These are phyloP conservation scores for Chaetomiaceae sp. DNA, from an alignment of 2,329 filamentous ascomycete species.

Conservation along the genomic window DNA sequence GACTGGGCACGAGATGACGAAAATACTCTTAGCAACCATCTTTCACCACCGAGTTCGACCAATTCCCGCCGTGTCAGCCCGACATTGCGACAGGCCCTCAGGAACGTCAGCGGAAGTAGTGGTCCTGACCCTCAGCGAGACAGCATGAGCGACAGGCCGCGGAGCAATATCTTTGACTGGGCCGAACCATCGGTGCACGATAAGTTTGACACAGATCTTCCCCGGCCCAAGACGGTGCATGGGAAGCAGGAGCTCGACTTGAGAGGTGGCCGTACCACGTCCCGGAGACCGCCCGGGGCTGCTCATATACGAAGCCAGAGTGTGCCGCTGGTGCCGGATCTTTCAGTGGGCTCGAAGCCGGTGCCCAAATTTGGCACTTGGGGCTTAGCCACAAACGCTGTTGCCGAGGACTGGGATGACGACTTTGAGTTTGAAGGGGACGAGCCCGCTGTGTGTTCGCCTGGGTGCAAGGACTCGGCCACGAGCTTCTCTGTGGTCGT, in stretches of 20 bases:
- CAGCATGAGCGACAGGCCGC: constrained; percentile 43
- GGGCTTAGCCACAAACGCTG: constrained; percentile 72
- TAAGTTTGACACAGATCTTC: constrained; percentile 54
- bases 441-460: constrained; percentile 35
- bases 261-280: constrained; percentile 63
- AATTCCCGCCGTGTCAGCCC: constrained; percentile 51
- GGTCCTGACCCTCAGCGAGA: constrained; percentile 33
- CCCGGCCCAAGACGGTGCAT: constrained; percentile 69
- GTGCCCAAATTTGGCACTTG: constrained; percentile 73
- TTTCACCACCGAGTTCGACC: constrained; percentile 55
- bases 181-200: constrained; percentile 61
- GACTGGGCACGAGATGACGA: constrained; percentile 59
- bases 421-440: constrained; percentile 70
- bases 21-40: constrained; percentile 47
- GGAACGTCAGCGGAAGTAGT: constrained; percentile 46
- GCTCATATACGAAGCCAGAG: constrained; percentile 76
- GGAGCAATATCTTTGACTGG: constrained; percentile 75
- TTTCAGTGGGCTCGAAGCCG: constrained; percentile 49
- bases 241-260: constrained; percentile 68
- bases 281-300: constrained; percentile 62
- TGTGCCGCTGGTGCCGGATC: constrained; percentile 67
- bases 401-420: constrained; percentile 84
- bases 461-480: constrained; percentile 34
- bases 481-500: constrained; percentile 58
- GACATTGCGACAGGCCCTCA: constrained; percentile 50